These are phyloP conservation scores for Neoarthrinium moseri DNA, from an alignment of 2,329 filamentous ascomycete genomes.

Conservation along the genomic window DNA sequence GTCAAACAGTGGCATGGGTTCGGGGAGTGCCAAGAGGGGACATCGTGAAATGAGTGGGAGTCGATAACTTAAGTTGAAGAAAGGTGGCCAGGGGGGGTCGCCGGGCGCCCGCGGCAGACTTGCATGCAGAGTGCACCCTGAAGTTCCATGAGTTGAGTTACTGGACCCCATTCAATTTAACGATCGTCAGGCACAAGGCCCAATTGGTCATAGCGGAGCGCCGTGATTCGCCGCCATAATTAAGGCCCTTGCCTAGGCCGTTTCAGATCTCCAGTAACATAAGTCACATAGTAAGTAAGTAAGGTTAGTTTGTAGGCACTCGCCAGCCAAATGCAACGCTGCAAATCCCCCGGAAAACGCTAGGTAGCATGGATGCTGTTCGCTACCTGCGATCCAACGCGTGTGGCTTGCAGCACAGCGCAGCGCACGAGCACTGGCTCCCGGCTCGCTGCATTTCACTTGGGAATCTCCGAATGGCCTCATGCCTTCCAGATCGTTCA, in stretches of 20 bases:
- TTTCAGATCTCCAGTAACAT: conserved; percentile 3
- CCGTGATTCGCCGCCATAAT: neutral
- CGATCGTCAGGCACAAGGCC: conserved; percentile 4
- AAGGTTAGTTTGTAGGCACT: too few relatives aligned
- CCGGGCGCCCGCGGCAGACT: neutral
- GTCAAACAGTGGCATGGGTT: neutral
- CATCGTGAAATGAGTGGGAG: neutral
- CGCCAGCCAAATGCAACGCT: too few relatives aligned
- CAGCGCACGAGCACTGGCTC: too few relatives aligned
- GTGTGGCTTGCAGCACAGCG: too few relatives aligned
- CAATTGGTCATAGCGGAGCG: neutral
- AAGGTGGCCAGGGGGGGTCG: neutral
- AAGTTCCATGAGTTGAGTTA: too few relatives aligned
- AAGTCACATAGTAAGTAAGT: too few relatives aligned
- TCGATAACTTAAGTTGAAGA: neutral
- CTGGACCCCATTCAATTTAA: neutral
- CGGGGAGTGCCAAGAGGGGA: neutral
- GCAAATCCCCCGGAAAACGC: too few relatives aligned
- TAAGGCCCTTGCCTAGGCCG: neutral
- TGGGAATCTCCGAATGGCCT: too few relatives aligned
- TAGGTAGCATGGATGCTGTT: too few relatives aligned
- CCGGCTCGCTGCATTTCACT: too few relatives aligned
- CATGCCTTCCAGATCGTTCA: too few relatives aligned
- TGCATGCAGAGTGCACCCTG: neutral
- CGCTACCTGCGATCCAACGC: too few relatives aligned